Evolutionary conservation across 2,329 filamentous ascomycete species (phyloP).

Genomic region (Ceratocystis colombiana): DNA sequence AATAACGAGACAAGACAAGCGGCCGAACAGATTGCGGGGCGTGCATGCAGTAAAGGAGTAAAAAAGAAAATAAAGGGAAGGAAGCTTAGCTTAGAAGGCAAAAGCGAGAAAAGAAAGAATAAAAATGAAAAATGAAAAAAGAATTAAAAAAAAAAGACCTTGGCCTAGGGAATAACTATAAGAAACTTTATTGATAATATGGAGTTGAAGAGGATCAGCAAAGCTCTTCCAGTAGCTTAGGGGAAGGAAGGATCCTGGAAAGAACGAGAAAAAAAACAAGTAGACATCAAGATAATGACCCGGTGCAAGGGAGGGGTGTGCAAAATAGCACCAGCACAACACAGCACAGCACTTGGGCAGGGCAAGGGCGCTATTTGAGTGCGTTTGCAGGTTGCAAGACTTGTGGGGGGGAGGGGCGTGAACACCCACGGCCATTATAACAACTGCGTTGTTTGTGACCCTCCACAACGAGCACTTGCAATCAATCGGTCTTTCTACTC

Average conservation of each 20-base stretch:
- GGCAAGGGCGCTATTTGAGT: not conserved
- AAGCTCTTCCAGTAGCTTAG: constrained; percentile 18
- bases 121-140: constrained; percentile 11
- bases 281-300: constrained; percentile 5
- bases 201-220: constrained; percentile 19
- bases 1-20: constrained; percentile 1
- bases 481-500: too few relatives aligned
- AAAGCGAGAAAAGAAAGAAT: not conserved
- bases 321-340: too few relatives aligned
- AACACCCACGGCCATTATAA: not conserved
- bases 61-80: constrained; percentile 9
- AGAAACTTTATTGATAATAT: constrained; percentile 16
- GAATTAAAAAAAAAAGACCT: not conserved
- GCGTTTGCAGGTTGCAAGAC: not conserved
- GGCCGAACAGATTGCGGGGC: not conserved
- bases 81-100: not conserved
- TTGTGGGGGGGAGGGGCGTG: constrained; percentile 1
- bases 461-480: too few relatives aligned
- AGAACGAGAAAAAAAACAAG: not conserved
- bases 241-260: not conserved
- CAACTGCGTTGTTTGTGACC: too few relatives aligned
- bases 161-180: constrained; percentile 6
- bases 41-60: constrained; percentile 3
- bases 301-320: not conserved
- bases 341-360: too few relatives aligned